Evolutionary conservation across 2,329 filamentous ascomycete genomes (phyloP).

Genomic region (Hypocreales sp.): DNA sequence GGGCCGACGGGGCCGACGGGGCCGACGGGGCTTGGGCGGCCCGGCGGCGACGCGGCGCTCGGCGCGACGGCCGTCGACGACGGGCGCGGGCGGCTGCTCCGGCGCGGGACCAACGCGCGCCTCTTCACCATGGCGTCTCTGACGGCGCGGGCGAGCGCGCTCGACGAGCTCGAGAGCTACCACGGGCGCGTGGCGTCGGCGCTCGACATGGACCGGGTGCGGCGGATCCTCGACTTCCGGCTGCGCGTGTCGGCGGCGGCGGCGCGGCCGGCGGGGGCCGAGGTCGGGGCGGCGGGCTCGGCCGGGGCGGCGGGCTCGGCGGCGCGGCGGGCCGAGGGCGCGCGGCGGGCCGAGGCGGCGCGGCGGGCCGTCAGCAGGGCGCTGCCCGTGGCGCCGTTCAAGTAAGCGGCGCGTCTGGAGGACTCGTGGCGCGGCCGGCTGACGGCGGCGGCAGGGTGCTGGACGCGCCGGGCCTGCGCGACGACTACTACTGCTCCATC

Average conservation of each 20-base stretch:
- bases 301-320: slow-evolving; percentile 2
- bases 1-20: slow-evolving; percentile 1
- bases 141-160: slow-evolving; percentile 21
- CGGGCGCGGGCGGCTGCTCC: slow-evolving; percentile 48
- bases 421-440: too few relatives aligned
- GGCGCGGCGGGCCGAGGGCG: neutral
- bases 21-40: too few relatives aligned
- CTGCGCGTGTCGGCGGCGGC: slow-evolving; percentile 3
- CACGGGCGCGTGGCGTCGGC: slow-evolving; percentile 64
- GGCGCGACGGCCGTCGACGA: slow-evolving; percentile 38
- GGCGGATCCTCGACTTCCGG: slow-evolving; percentile 47
- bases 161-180: slow-evolving; percentile 53
- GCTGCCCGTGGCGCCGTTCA: slow-evolving; percentile 62
- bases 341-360: neutral
- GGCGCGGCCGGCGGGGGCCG: neutral
- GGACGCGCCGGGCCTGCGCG: slow-evolving; percentile 74
- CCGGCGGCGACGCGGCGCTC: slow-evolving; percentile 55
- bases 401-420: too few relatives aligned
- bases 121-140: slow-evolving; percentile 39
- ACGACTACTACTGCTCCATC: slow-evolving; percentile 91
- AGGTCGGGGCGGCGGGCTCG: neutral
- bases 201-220: slow-evolving; percentile 58
- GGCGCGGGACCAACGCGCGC: slow-evolving; percentile 58
- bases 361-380: slow-evolving; percentile 14
- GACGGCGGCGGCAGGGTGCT: slow-evolving; percentile 52